These are phyloP conservation scores for Iris macrosiphon DNA, from an alignment of 106 monocot genomes.

Conservation along the genomic window DNA sequence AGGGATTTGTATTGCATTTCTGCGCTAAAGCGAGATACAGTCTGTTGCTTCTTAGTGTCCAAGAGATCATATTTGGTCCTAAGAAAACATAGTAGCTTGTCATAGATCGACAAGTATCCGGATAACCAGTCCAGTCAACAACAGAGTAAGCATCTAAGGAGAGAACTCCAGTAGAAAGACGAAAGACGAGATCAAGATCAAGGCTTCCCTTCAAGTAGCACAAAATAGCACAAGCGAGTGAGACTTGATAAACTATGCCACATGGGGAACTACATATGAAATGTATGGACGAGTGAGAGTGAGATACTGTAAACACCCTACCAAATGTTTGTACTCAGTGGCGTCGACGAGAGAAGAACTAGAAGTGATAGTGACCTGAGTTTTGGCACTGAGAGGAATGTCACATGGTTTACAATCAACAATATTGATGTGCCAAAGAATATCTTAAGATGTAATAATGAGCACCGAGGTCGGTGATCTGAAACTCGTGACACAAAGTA, in stretches of 20 bases:
- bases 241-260: neutral
- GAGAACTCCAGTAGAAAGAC: neutral
- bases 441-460: neutral
- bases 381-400: neutral
- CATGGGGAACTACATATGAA: neutral
- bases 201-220: neutral
- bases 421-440: neutral
- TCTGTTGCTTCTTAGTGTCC: neutral
- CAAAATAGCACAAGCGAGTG: neutral
- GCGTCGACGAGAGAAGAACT: neutral
- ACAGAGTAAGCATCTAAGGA: neutral
- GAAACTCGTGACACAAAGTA: neutral
- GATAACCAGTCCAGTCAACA: neutral
- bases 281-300: conserved; percentile 2
- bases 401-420: neutral
- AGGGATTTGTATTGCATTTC: too few relatives aligned
- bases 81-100: neutral
- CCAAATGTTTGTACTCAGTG: neutral
- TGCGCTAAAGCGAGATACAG: too few relatives aligned
- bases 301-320: neutral
- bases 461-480: neutral
- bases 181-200: neutral
- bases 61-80: neutral
- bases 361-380: neutral
- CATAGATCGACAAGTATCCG: neutral